Evolutionary conservation across 257 asterid species (phyloP).

Genomic region (Echites panduratus): DNA sequence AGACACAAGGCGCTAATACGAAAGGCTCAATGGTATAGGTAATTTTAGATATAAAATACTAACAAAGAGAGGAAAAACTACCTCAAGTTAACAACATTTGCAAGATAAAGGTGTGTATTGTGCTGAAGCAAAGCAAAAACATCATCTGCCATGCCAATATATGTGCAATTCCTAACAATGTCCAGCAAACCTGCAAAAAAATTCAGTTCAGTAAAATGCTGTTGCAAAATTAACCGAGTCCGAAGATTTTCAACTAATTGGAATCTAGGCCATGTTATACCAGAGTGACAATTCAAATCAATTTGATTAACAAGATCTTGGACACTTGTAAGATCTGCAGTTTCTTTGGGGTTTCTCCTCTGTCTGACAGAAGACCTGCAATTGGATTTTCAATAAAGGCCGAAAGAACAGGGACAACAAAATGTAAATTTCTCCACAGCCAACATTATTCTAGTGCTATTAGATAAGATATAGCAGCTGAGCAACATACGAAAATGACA

Average conservation of each 20-base stretch:
- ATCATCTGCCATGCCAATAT: conserved; percentile 96
- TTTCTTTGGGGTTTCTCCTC: conserved; percentile 83
- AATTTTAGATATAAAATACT: background rate
- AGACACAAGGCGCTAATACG: background rate
- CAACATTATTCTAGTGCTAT: background rate
- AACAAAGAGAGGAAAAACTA: conserved; percentile 22
- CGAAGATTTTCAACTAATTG: background rate
- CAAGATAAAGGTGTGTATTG: conserved; percentile 84
- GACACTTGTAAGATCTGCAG: conserved; percentile 89
- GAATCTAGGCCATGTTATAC: conserved; percentile 26
- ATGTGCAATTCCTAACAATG: conserved; percentile 71
- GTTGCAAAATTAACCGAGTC: conserved; percentile 2
- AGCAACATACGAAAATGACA: background rate
- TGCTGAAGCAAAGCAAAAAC: conserved; percentile 78
- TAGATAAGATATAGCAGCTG: background rate
- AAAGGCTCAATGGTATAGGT: background rate
- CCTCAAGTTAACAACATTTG: conserved; percentile 86
- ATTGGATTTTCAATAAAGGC: conserved; percentile 1
- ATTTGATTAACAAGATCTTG: conserved; percentile 73
- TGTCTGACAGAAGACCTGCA: conserved; percentile 76
- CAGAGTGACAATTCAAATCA: conserved; percentile 66
- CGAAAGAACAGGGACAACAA: background rate
- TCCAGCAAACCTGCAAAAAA: conserved; percentile 64
- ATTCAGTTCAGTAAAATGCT: conserved; percentile 3
- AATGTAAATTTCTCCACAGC: background rate